A percentile compares a stretch with the other conserved stretches of the same genome.
Conservation (phyloP, 208 protist genomes). For the Vickermania ingenoplastis region DNA sequence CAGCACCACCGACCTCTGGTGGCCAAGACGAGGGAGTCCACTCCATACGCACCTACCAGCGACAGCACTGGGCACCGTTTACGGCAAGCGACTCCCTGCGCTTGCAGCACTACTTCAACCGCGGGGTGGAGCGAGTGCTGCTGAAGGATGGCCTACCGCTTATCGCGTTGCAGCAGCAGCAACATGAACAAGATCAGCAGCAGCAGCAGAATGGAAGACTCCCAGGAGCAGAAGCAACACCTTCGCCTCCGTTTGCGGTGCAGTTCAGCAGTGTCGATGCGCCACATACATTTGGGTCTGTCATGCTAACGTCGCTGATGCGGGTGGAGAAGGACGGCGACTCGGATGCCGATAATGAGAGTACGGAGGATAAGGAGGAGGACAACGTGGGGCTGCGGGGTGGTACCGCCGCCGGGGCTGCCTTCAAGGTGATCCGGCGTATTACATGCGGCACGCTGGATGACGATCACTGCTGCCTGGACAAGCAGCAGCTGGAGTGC, state of each 20-base stretch:
- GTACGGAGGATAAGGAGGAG: no score
- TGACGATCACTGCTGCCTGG: slow-evolving; percentile 14
- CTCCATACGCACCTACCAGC: background rate
- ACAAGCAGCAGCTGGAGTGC: slow-evolving; percentile 14
- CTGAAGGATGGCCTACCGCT: background rate
- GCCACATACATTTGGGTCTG: slow-evolving; percentile 67
- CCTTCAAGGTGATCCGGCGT: slow-evolving; percentile 2
- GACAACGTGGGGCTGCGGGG: no score
- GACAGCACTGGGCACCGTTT: background rate
- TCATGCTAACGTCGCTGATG: no score
- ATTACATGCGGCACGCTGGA: slow-evolving; percentile 12
- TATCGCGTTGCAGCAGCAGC: background rate
- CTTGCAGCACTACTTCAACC: background rate
- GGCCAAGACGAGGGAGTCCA: background rate
- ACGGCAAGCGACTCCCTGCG: background rate
- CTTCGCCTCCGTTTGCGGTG: slow-evolving; percentile 27
- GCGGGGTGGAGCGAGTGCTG: background rate
- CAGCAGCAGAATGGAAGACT: no score
- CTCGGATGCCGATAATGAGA: slow-evolving; percentile 6
- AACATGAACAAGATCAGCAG: background rate
- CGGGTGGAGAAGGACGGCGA: no score
- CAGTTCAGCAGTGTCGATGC: slow-evolving; percentile 71
- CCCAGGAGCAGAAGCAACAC: no score
- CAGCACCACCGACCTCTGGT: background rate
- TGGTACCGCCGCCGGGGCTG: no score